Conservation (phyloP, 2,329 filamentous ascomycete species). For the Dryadomyces sulphureus region DNA sequence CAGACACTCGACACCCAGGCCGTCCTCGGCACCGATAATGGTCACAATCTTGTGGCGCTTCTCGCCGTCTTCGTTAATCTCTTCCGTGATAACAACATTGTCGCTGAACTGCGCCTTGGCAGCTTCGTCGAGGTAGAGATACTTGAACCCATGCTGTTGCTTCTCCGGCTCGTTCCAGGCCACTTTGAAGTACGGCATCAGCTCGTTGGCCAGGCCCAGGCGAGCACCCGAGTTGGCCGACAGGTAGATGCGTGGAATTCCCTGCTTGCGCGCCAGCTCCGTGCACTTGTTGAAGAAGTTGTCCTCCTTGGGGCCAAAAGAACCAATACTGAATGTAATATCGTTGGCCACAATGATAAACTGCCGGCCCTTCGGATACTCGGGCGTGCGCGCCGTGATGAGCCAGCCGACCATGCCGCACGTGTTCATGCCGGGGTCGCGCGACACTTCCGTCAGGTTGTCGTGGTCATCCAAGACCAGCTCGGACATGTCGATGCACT, state of each 20-base stretch:
- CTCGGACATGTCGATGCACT: constrained; percentile 89
- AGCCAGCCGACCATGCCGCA: constrained; percentile 99
- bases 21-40: constrained; percentile 84
- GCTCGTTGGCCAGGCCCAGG: constrained; percentile 88
- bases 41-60: constrained; percentile 88
- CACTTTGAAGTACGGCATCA: constrained; percentile 93
- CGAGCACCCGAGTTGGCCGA: constrained; percentile 98
- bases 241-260: constrained; percentile 92
- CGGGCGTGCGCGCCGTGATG: constrained; percentile 83
- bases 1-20: constrained; percentile 93
- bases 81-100: constrained; percentile 77
- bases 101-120: constrained; percentile 78
- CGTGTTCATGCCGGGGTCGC: constrained; percentile 86
- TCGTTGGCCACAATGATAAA: constrained; percentile 98
- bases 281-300: constrained; percentile 99
- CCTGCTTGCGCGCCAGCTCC: constrained; percentile 77
- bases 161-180: constrained; percentile 80
- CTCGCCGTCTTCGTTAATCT: constrained; percentile 74
- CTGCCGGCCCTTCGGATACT: constrained; percentile 82
- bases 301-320: constrained; percentile 91
- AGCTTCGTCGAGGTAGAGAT: constrained; percentile 82
- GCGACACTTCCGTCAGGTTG: constrained; percentile 80
- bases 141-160: constrained; percentile 87
- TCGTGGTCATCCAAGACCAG: constrained; percentile 90
- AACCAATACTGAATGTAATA: constrained; percentile 98